A percentile compares a stretch with the other conserved stretches of the same genome.
Conservation (phyloP, 2,329 filamentous ascomycete genomes). For the Blastomyces percursus region DNA sequence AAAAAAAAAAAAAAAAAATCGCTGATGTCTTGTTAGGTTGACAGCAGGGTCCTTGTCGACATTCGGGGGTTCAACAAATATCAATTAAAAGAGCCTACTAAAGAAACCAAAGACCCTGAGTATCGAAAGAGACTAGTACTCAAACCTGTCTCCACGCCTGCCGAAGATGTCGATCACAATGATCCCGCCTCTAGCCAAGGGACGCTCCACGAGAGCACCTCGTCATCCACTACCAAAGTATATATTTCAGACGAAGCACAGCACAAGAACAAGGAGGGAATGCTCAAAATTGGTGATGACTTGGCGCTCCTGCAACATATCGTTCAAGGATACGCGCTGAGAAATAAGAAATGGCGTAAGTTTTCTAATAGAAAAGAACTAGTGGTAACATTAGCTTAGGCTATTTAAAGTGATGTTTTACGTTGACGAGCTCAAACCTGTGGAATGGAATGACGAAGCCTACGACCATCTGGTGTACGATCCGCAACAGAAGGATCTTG, state of each 20-base stretch:
- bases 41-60: constrained; percentile 34
- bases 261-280: constrained; percentile 30
- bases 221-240: not conserved
- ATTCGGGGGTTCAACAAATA: constrained; percentile 36
- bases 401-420: constrained; percentile 6
- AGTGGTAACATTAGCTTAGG: not conserved
- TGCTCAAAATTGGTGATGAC: constrained; percentile 31
- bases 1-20: too few relatives aligned
- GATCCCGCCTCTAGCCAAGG: not conserved
- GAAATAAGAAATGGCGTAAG: constrained; percentile 36
- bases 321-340: constrained; percentile 37
- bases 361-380: constrained; percentile 7
- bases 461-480: constrained; percentile 40
- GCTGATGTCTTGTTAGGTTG: constrained; percentile 29
- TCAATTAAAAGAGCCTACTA: constrained; percentile 18
- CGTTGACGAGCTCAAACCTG: constrained; percentile 30
- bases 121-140: not conserved
- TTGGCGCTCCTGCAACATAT: constrained; percentile 33
- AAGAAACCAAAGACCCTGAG: not conserved
- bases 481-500: constrained; percentile 36
- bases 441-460: constrained; percentile 38
- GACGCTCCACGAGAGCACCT: not conserved
- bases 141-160: not conserved
- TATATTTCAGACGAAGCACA: constrained; percentile 19
- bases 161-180: not conserved